Conservation (phyloP, 805 yeast genomes). For the Wickerhamiella qilinensis region DNA sequence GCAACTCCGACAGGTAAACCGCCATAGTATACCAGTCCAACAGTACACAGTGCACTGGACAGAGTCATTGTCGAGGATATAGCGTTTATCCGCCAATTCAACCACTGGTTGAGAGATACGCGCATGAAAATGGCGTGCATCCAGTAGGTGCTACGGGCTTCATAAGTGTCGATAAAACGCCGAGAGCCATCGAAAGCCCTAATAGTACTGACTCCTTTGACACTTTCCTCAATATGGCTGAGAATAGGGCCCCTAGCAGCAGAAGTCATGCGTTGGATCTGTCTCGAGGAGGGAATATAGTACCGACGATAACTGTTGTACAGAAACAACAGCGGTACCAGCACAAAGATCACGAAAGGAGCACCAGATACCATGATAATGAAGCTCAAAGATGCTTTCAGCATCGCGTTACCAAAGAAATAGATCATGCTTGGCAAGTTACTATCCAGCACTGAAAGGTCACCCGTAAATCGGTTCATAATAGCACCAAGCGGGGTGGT, state of each 20-base stretch:
- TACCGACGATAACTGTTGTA: constrained; percentile 47
- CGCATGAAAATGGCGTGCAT: constrained; percentile 42
- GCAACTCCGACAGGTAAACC: constrained; percentile 77
- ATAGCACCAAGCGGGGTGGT: constrained; percentile 91
- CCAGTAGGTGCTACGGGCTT: constrained; percentile 18
- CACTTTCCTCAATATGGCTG: constrained; percentile 60
- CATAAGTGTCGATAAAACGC: constrained; percentile 35
- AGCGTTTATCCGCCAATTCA: constrained; percentile 82
- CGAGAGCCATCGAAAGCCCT: constrained; percentile 44
- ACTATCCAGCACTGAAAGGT: constrained; percentile 72
- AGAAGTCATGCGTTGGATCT: constrained; percentile 49
- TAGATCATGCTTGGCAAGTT: constrained; percentile 26
- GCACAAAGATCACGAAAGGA: constrained; percentile 61
- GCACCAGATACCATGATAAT: constrained; percentile 64
- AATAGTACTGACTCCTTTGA: constrained; percentile 54
- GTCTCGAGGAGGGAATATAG: constrained; percentile 50
- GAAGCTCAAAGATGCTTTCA: constrained; percentile 37
- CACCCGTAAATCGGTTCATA: constrained; percentile 78
- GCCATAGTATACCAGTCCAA: constrained; percentile 33
- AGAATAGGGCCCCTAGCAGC: constrained; percentile 53
- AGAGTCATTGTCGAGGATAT: constrained; percentile 69
- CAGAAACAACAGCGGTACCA: constrained; percentile 42
- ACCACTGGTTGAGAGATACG: constrained; percentile 33
- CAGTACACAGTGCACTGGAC: constrained; percentile 60
- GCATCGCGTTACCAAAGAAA: constrained; percentile 20